Conservation (phyloP, 208 protist genomes). For the Trypanosomatidae sp. region DNA sequence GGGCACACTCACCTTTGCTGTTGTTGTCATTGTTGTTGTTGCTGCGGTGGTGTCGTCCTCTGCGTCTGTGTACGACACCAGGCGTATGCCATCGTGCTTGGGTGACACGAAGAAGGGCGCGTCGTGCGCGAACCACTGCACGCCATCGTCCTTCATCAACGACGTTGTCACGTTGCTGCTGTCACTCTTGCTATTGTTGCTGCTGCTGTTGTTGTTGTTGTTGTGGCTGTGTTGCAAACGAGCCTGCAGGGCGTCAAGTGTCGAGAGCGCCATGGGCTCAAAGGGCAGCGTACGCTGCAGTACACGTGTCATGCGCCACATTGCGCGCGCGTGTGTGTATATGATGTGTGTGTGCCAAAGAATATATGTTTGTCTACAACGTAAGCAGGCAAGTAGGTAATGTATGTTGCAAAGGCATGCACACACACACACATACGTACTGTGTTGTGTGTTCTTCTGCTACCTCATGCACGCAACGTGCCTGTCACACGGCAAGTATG, state of each 20-base stretch:
- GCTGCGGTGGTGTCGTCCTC: not conserved
- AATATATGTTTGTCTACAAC: too few species aligned
- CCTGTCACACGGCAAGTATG: too few species aligned
- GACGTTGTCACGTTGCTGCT: not conserved
- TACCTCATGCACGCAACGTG: too few species aligned
- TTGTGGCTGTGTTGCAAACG: conserved; percentile 2
- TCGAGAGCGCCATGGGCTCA: conserved; percentile 77
- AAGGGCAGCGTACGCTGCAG: conserved; percentile 32
- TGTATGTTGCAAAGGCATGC: too few species aligned
- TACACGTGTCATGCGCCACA: not conserved
- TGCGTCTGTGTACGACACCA: conserved; percentile 37
- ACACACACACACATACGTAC: too few species aligned
- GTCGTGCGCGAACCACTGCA: conserved; percentile 15
- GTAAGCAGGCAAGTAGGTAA: too few species aligned
- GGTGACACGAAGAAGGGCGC: conserved; percentile 74
- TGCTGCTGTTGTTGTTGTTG: not conserved
- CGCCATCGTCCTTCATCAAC: not conserved
- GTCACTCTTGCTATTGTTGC: not conserved
- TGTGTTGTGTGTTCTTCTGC: too few species aligned
- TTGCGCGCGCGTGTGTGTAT: too few species aligned
- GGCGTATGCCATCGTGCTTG: conserved; percentile 77
- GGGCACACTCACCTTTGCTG: not conserved
- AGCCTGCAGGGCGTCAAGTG: conserved; percentile 37
- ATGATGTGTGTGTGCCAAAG: too few species aligned
- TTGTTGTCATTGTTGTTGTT: not conserved